Conservation (phyloP, 768 basidiomycete species). For the Russula vinacea region DNA sequence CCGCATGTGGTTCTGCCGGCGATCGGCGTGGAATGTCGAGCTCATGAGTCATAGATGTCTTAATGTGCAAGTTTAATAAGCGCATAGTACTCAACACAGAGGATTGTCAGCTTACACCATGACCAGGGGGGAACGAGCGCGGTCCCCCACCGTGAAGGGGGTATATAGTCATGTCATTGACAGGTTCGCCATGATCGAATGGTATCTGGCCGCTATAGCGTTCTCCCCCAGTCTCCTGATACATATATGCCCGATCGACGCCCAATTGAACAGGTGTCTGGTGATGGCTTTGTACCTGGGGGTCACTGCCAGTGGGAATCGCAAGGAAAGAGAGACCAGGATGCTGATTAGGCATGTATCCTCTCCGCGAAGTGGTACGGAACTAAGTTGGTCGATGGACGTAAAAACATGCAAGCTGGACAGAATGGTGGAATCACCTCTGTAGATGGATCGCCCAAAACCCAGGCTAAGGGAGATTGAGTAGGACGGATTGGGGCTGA, state of each 20-base stretch:
- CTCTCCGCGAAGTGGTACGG: neutral
- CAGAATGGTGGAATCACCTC: neutral
- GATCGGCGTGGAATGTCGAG: neutral
- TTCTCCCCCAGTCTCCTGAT: too few relatives aligned
- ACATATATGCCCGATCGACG: too few relatives aligned
- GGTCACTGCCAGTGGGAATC: neutral
- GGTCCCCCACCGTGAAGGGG: neutral
- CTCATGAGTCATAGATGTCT: neutral
- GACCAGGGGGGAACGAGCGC: neutral
- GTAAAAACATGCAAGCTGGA: neutral
- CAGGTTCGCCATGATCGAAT: neutral
- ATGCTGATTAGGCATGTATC: neutral
- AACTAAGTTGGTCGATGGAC: neutral
- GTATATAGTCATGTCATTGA: neutral
- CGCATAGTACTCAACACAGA: neutral
- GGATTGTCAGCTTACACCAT: neutral
- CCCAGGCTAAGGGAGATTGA: too few relatives aligned
- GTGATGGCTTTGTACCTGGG: neutral
- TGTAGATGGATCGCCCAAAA: neutral
- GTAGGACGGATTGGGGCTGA: too few relatives aligned
- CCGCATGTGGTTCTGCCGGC: neutral
- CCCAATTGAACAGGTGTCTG: neutral
- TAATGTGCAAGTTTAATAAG: neutral
- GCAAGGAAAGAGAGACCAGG: neutral
- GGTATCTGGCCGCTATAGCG: neutral